These are phyloP conservation scores for Phascolomyces articulosus DNA, from an alignment of 371 early-diverging fungal species.

Conservation along the genomic window DNA sequence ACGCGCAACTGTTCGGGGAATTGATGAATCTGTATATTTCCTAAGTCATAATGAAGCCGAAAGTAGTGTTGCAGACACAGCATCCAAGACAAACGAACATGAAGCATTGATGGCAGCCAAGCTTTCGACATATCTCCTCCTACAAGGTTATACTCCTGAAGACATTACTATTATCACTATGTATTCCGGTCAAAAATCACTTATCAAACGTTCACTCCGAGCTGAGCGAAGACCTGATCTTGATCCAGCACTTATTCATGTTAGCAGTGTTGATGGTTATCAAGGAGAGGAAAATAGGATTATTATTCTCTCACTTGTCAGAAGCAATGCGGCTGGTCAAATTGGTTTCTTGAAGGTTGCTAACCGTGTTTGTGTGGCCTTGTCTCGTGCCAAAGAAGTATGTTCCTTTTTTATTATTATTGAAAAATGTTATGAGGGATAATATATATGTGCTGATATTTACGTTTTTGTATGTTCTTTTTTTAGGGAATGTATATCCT, in stretches of 20 bases:
- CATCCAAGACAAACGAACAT: constrained; percentile 62
- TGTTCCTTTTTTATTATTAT: not conserved
- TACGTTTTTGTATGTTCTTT: constrained; percentile 1
- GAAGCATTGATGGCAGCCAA: constrained; percentile 62
- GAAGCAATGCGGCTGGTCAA: constrained; percentile 56
- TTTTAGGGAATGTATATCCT: constrained; percentile 71
- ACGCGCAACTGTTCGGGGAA: constrained; percentile 60
- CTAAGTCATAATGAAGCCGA: constrained; percentile 58
- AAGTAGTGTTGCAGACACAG: constrained; percentile 41
- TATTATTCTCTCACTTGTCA: constrained; percentile 71
- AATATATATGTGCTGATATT: not conserved
- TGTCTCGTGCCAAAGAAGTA: constrained; percentile 73
- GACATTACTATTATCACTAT: constrained; percentile 65
- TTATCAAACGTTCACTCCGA: constrained; percentile 40
- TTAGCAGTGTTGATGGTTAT: constrained; percentile 80
- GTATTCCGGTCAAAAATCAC: constrained; percentile 61
- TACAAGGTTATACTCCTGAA: constrained; percentile 50
- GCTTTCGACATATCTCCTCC: constrained; percentile 56
- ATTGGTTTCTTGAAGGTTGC: constrained; percentile 80
- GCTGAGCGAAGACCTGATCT: constrained; percentile 31
- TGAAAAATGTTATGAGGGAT: too few relatives aligned
- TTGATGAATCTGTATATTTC: constrained; percentile 60
- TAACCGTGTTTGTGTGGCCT: constrained; percentile 78
- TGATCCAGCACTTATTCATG: constrained; percentile 40
- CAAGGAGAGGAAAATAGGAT: constrained; percentile 82